These are phyloP conservation scores for Parietaria judaica DNA, from an alignment of 306 rosid genomes.

Conservation along the genomic window DNA sequence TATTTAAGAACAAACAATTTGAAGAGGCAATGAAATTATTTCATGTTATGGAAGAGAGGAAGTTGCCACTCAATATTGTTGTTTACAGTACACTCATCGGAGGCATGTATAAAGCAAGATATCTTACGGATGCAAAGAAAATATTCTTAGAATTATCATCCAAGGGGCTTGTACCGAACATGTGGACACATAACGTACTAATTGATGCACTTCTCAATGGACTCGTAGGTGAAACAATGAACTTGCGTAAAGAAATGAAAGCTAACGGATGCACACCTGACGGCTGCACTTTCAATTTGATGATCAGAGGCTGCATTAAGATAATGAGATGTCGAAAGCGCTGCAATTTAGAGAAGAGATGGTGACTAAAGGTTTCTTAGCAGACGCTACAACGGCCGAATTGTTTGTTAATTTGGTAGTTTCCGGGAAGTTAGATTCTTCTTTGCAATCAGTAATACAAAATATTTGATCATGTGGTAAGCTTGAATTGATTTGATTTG, in stretches of 20 bases:
- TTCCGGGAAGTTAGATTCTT: conserved; percentile 1
- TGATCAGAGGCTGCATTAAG: not conserved
- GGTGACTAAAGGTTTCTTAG: conserved; percentile 4
- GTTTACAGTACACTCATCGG: no score
- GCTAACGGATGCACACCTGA: conserved; percentile 9
- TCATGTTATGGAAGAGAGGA: no score
- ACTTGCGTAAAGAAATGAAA: conserved; percentile 9
- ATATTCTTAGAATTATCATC: no score
- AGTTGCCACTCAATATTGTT: no score
- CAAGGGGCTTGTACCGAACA: not conserved
- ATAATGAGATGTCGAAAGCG: not conserved
- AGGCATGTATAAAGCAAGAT: no score
- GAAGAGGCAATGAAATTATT: no score
- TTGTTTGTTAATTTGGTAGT: not conserved
- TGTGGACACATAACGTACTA: conserved; percentile 6
- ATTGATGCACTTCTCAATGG: not conserved
- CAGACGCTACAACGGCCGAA: not conserved
- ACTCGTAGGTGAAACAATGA: not conserved
- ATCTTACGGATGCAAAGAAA: no score
- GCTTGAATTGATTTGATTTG: no score
- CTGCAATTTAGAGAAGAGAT: not conserved
- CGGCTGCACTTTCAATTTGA: not conserved
- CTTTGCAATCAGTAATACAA: not conserved
- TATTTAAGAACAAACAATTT: no score
- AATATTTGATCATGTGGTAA: not conserved